A percentile compares a stretch with the other conserved stretches of the same genome.
These are phyloP conservation scores for Periglandula ipomoeae DNA, from an alignment of 2,329 filamentous ascomycete genomes.

Conservation along the genomic window DNA sequence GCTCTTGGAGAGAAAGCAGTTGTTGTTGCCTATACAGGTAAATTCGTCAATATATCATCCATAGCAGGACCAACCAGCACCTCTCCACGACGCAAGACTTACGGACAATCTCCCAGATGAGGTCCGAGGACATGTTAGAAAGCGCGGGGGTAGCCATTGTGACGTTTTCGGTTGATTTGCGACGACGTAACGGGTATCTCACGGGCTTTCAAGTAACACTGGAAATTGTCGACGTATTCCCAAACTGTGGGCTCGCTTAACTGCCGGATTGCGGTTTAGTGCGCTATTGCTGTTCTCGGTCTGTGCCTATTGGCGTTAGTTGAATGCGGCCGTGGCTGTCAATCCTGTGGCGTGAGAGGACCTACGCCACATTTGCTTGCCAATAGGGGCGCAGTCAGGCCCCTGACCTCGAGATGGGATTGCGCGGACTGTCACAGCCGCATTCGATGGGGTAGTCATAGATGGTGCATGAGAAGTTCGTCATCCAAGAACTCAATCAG, in stretches of 20 bases:
- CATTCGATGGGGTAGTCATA: neutral
- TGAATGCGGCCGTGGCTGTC: conserved; percentile 8
- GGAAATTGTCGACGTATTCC: conserved; percentile 17
- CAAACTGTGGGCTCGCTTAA: conserved; percentile 35
- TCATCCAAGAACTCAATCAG: neutral
- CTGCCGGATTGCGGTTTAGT: conserved; percentile 21
- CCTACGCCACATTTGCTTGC: neutral
- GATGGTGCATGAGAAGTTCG: neutral
- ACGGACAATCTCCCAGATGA: conserved; percentile 95
- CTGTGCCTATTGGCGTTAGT: conserved; percentile 13
- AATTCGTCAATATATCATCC: neutral
- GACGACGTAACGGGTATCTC: conserved; percentile 13
- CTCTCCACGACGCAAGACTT: conserved; percentile 41
- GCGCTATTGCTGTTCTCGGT: conserved; percentile 7
- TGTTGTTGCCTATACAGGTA: conserved; percentile 59
- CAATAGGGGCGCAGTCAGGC: too few species aligned
- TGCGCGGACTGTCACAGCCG: neutral
- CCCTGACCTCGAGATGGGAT: too few species aligned
- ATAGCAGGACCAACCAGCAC: neutral
- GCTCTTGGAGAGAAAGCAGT: conserved; percentile 89
- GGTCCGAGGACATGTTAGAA: conserved; percentile 76
- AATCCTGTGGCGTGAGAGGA: neutral
- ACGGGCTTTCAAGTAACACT: conserved; percentile 14
- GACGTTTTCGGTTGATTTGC: conserved; percentile 26
- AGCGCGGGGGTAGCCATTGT: conserved; percentile 49